A percentile compares a stretch with the other conserved stretches of the same genome.
These are phyloP conservation scores for Neonectria ditissima DNA, from an alignment of 2,329 filamentous ascomycete genomes.

Conservation along the genomic window DNA sequence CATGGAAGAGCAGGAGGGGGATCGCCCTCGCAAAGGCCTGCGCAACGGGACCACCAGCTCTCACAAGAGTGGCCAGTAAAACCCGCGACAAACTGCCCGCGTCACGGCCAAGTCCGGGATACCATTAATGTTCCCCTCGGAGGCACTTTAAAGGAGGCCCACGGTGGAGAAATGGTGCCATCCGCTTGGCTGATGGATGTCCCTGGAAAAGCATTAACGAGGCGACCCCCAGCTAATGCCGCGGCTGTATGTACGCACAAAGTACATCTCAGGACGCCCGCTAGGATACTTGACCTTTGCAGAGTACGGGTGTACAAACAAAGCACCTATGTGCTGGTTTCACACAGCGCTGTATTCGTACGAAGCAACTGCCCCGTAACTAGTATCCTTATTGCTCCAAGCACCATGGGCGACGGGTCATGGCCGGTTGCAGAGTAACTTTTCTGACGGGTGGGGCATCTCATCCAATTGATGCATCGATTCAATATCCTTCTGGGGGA, in stretches of 20 bases:
- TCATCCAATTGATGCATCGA: conserved; percentile 35
- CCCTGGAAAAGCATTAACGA: conserved; percentile 38
- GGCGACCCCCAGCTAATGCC: conserved; percentile 33
- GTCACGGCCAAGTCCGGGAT: conserved; percentile 29
- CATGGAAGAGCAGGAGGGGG: conserved; percentile 15
- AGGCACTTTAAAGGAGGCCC: conserved; percentile 38
- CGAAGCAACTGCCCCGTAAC: neutral
- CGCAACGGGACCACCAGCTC: conserved; percentile 1
- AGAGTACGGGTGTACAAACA: neutral
- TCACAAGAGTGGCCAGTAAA: conserved; percentile 14
- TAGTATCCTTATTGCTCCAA: neutral
- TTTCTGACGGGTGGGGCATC: conserved; percentile 36
- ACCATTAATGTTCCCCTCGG: conserved; percentile 21
- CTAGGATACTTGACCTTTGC: conserved; percentile 17
- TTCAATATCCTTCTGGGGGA: conserved; percentile 34
- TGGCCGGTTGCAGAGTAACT: conserved; percentile 41
- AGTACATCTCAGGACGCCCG: conserved; percentile 34
- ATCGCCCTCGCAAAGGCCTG: conserved; percentile 21
- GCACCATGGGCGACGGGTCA: conserved; percentile 5
- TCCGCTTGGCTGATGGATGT: conserved; percentile 38
- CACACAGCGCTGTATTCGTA: neutral
- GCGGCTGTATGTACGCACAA: too few relatives aligned
- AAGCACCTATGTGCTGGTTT: neutral
- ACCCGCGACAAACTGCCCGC: conserved; percentile 1
- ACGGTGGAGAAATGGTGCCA: conserved; percentile 47